These are phyloP conservation scores for Lichtheimia hyalospora DNA, from an alignment of 371 early-diverging fungal species.

Conservation along the genomic window DNA sequence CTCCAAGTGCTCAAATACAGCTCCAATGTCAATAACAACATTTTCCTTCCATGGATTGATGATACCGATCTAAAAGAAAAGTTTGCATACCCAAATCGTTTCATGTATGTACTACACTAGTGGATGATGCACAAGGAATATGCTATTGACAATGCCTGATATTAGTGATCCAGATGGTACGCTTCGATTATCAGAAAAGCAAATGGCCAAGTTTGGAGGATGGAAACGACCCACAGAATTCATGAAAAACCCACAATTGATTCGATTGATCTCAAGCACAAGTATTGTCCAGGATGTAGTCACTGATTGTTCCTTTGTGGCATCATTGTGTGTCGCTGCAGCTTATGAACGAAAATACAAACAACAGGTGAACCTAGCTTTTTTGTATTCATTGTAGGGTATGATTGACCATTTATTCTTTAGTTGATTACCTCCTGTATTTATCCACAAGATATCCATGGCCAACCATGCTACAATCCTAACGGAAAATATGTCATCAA, in stretches of 20 bases:
- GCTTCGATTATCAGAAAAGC: slow-evolving; percentile 73
- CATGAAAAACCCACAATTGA: slow-evolving; percentile 66
- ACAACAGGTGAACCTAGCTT: slow-evolving; percentile 53
- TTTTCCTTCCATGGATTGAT: slow-evolving; percentile 78
- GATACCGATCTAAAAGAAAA: slow-evolving; percentile 61
- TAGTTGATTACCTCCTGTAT: slow-evolving; percentile 84
- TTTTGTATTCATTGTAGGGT: neutral
- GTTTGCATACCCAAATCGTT: slow-evolving; percentile 48
- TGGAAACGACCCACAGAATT: slow-evolving; percentile 84
- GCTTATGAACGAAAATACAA: slow-evolving; percentile 78
- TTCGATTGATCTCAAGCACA: slow-evolving; percentile 61
- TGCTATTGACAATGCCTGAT: neutral
- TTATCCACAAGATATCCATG: slow-evolving; percentile 77
- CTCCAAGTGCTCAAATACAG: slow-evolving; percentile 63
- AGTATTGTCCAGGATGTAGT: slow-evolving; percentile 81
- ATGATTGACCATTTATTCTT: neutral
- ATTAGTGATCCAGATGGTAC: slow-evolving; percentile 72
- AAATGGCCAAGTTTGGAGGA: slow-evolving; percentile 67
- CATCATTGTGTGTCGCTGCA: slow-evolving; percentile 85
- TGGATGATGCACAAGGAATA: neutral
- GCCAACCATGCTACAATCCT: slow-evolving; percentile 81
- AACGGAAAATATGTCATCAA: slow-evolving; percentile 86
- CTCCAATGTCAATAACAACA: slow-evolving; percentile 70
- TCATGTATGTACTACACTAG: slow-evolving; percentile 24
- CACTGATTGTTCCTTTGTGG: slow-evolving; percentile 94